Evolutionary conservation across 768 basidiomycete genomes (phyloP), one percentile per base, ranked within the genome.

Genomic region (Pleurotus giganteus): DNA sequence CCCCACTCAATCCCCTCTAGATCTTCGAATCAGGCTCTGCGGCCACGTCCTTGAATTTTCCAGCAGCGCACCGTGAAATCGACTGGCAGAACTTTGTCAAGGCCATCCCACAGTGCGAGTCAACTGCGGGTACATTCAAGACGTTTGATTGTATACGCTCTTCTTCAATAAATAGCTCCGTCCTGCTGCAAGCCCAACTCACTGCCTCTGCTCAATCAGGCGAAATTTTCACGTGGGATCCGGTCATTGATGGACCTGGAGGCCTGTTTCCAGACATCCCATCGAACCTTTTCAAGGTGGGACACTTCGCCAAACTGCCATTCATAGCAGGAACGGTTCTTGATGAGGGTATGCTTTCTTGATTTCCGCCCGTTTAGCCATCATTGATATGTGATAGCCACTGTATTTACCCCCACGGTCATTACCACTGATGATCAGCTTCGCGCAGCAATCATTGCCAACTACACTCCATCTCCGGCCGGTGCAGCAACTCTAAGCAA

Each of bases 21-120:
- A 78, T 78, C 26, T 67, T 78, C 23, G 69, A 78, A 61, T 78
- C 78, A 0, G 76, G 78, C 4, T 69, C 67, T 1, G 68, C 65
- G 4, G 68, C 68, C n/a, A 68, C 68, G 0, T 12, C 69, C 1
- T 63, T 72, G 29, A 60, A 63, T 1, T 66, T 69, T 26, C 51
- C 54, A 26, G 69, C 67, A 51, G 69, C 63, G 13, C 58, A 60
- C 17, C 64, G 62, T 56, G 68, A 63, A 59, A 62, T 53, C 11
- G 55, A 47, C 36, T 71, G 61, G 71, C 59, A 68, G 58, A 63
- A 58, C 55, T 72, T 64, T 54, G 69, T 65, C 36, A 55, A 24
- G 58, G 71, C 61, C 21, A 65, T 72, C 28, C 54, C 68, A 0
- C 60, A 57, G 11, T 73, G 65, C 21, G 63, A 66, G 1, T 56